Evolutionary conservation across 2,329 filamentous ascomycete genomes (phyloP), one percentile per base, ranked within the genome.

Genomic region (Pyrenophora seminiperda): DNA sequence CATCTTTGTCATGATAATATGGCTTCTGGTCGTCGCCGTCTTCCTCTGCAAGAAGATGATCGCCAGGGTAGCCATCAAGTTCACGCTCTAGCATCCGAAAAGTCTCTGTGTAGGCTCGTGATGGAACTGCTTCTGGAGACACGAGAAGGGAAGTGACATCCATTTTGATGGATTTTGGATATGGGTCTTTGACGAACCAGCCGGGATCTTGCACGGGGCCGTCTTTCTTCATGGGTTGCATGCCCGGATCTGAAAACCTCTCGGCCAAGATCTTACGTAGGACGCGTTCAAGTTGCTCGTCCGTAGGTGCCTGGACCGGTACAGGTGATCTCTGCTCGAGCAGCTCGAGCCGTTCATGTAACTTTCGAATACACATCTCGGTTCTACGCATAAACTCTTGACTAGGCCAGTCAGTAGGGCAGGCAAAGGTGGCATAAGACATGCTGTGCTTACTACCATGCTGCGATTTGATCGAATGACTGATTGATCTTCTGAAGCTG

Each of bases 241-340:
- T 31, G 2, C 32, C 50, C 2, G 50, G 42, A 19, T 65, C 47
- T 14, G 57, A 54, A 33, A 71, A 71, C 6, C 54, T 59, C 40
- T 72, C 68, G 14, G 67, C 64, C 14, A 72, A 50, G 27, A 72
- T 71, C 52, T 69, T 72, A 29, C 68, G 65, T n/a, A 71, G 57
- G 2, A 69, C 58, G 37, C 68, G 63, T 46, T 72, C 69, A 3
- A 72, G 58, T 34, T 72, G 69, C 47, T 71, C 69, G 37, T 72
- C 69, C 14, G 54, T 65, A 4, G 62, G 67, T 3, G 57, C 62
- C 19, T 56, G 53, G 34, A 46, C 47, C 4, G 56, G 38, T 37
- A 46, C 47, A 4, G 56, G 38, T 22, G 69, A 62, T 19, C 51
- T 63, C 39, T 62, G 53, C 36, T 72, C 69, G 11, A 72, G 59